These are phyloP conservation scores for Aspergillus nidulans DNA, from an alignment of 495 filamentous ascomycete genomes.

Conservation along the genomic window DNA sequence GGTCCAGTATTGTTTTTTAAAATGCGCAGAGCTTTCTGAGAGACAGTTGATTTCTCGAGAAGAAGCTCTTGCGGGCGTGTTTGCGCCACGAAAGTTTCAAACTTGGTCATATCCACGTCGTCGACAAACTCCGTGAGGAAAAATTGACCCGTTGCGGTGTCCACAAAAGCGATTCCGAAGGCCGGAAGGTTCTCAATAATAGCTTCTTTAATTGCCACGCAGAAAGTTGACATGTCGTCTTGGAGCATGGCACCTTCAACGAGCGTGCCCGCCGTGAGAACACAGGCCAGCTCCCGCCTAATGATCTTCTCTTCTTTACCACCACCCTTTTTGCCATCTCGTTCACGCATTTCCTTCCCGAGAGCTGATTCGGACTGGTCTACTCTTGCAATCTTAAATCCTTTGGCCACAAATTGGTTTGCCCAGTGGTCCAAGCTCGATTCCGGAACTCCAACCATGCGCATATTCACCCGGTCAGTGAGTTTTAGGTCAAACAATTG, in stretches of 20 bases:
- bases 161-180: conserved; percentile 92
- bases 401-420: conserved; percentile 90
- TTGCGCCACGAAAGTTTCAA: conserved; percentile 96
- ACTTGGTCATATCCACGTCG: conserved; percentile 91
- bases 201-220: conserved; percentile 91
- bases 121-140: conserved; percentile 87
- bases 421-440: conserved; percentile 88
- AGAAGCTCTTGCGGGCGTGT: conserved; percentile 85
- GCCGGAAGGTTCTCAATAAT: conserved; percentile 69
- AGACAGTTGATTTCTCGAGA: conserved; percentile 82
- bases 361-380: conserved; percentile 95
- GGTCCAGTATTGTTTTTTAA: conserved; percentile 92
- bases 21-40: conserved; percentile 82
- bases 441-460: conserved; percentile 93
- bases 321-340: conserved; percentile 49
- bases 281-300: conserved; percentile 79
- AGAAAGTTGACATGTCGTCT: conserved; percentile 96
- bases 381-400: conserved; percentile 92
- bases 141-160: conserved; percentile 95
- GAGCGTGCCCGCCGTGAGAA: conserved; percentile 86
- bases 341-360: conserved; percentile 96
- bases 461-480: conserved; percentile 98
- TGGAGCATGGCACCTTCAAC: conserved; percentile 96
- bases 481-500: conserved; percentile 97
- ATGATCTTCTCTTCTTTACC: conserved; percentile 87